Conservation (phyloP, 305 asterid species). For the Fraxinus angustifolia region DNA sequence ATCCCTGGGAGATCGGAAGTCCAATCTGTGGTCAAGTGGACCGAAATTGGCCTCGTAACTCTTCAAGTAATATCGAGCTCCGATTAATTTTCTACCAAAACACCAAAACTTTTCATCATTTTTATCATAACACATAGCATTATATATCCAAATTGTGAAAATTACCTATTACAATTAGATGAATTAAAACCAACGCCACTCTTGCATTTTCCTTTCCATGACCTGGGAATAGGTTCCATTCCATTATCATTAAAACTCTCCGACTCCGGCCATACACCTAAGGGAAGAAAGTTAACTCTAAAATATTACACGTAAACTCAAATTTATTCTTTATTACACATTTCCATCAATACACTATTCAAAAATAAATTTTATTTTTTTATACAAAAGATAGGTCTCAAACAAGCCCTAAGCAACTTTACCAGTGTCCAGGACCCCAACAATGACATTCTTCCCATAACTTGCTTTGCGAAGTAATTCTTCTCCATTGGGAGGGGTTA, state of each 20-base stretch:
- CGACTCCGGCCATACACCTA: constrained; percentile 40
- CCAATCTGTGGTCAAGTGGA: constrained; percentile 13
- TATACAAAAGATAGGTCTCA: too few species aligned
- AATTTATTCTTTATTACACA: too few species aligned
- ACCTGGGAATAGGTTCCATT: constrained; percentile 32
- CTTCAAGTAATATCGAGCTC: constrained; percentile 35
- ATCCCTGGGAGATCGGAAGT: constrained; percentile 31
- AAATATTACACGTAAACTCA: too few species aligned
- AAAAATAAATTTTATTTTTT: too few species aligned
- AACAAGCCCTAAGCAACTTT: neutral
- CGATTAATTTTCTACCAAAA: constrained; percentile 32
- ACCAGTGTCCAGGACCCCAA: constrained; percentile 34
- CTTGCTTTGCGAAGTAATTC: constrained; percentile 20
- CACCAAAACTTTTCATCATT: neutral
- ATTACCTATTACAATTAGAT: constrained; percentile 31
- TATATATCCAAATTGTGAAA: neutral
- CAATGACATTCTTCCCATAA: constrained; percentile 28
- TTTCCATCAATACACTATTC: too few species aligned
- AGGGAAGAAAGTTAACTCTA: neutral
- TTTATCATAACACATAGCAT: neutral
- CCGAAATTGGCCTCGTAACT: constrained; percentile 28
- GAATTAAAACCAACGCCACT: constrained; percentile 9
- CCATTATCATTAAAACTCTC: constrained; percentile 30
- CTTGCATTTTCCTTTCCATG: constrained; percentile 35
- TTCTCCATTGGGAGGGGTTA: constrained; percentile 5